Base-by-base conservation (phyloP, 2,329 filamentous ascomycete genomes). In the Cercospora brassicicola region DNA sequence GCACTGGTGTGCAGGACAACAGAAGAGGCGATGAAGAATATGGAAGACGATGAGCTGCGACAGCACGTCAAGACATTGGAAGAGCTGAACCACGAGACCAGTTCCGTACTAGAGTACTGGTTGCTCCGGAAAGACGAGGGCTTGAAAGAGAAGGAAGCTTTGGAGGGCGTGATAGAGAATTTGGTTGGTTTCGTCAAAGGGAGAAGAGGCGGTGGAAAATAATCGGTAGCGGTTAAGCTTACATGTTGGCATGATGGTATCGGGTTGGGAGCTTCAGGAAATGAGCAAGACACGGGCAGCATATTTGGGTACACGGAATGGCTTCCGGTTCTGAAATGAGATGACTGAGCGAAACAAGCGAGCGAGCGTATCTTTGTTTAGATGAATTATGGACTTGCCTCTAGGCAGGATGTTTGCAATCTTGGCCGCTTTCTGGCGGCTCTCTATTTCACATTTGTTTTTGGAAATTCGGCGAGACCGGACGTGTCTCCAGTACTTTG, bases 151-250 rank as follows among this genome's bases (percentile, higher is more conserved):
- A 90, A 95, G 73, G 94, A 97, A 78, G 92, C 93, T 2, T 95
- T 97, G 78, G 94, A 98, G 78, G 93, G 93, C 0, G 94, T 98
- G 15, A 97, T 98, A 85, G 94, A 97, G 81, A 97, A 97, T 79
- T 80, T 98, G 72, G 94, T 97, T 53, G 78, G 78, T 3, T 79
- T 78, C 62, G 78, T 79, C 33, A 95, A 93, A 79, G 93, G 78
- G 92, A 94, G 81, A 89, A 93, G 66, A 60, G 71, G 74, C 30
- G 69, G 71, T 36, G 55, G 55, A n/a, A 59, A 59, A 20, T 20
- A 20, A 20, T 20, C 18, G 18, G 18, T 20, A 20, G 18, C 18
- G 18, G 18, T 20, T 20, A 20, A 20, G 18, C 18, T 20, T 20
- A 20, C 18, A 20, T 20, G 18, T 20, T 42, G 36, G 15, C 36